A percentile compares a stretch with the other conserved stretches of the same genome.
Conservation (phyloP, 202 grass and related monocot genomes). For the Setaria viridis region DNA sequence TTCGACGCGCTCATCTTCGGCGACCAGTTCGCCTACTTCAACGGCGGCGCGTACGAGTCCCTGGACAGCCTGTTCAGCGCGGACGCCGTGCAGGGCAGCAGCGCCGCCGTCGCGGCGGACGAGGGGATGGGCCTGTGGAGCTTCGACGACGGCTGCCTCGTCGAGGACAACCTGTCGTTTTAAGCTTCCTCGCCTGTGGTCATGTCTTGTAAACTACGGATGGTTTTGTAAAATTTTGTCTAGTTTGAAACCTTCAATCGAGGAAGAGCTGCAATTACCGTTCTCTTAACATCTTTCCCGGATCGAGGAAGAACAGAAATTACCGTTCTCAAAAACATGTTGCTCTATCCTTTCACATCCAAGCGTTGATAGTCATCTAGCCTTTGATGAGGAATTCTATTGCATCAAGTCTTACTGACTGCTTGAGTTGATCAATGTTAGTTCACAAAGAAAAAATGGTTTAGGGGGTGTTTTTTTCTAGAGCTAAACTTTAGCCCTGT, state of each 20-base stretch:
- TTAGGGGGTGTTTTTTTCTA: too few species aligned
- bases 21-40: slow-evolving; percentile 49
- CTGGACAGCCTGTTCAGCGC: slow-evolving; percentile 66
- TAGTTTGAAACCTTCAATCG: neutral
- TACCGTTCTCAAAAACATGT: slow-evolving; percentile 24
- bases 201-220: slow-evolving; percentile 45
- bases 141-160: slow-evolving; percentile 66
- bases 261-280: neutral
- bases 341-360: neutral
- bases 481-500: too few species aligned
- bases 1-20: slow-evolving; percentile 52
- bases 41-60: slow-evolving; percentile 52
- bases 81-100: slow-evolving; percentile 50
- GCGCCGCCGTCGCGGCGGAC: neutral
- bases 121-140: slow-evolving; percentile 45
- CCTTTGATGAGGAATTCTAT: too few species aligned
- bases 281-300: neutral
- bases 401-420: too few species aligned
- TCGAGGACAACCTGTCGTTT: slow-evolving; percentile 48
- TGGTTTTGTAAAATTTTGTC: neutral
- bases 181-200: neutral
- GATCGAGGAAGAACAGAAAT: neutral
- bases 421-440: too few species aligned
- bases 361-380: neutral
- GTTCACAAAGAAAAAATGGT: neutral